phyloP scores from a whole-genome alignment of 495 filamentous ascomycete genomes.

The Penicillium daleae region DNA sequence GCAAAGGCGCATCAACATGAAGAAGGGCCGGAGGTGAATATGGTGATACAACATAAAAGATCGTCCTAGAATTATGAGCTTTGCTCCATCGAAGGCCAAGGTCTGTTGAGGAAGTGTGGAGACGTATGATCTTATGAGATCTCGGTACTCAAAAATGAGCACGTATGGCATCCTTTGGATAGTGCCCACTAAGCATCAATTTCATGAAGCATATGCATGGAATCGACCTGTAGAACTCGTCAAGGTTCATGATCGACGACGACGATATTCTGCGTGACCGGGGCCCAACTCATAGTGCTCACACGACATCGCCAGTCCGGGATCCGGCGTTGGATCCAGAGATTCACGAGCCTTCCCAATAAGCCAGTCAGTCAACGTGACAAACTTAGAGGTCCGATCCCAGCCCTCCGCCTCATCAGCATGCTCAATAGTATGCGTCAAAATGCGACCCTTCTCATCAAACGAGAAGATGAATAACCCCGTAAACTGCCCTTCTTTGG shows the following conservation, averaged over 20 bases:
- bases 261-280: constrained; percentile 1
- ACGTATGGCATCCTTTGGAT: neutral
- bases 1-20: neutral
- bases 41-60: constrained; percentile 1
- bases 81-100: neutral
- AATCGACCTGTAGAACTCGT: neutral
- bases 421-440: constrained; percentile 92
- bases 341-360: constrained; percentile 63
- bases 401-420: constrained; percentile 76
- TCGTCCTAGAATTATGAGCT: neutral
- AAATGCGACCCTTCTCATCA: constrained; percentile 82
- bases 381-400: constrained; percentile 72
- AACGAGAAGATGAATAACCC: constrained; percentile 96
- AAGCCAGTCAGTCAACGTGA: constrained; percentile 87
- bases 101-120: neutral
- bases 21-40: neutral
- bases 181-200: neutral
- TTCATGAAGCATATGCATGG: neutral
- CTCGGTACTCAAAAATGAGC: neutral
- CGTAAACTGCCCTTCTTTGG: constrained; percentile 57
- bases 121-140: neutral
- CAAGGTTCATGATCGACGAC: neutral
- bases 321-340: constrained; percentile 45
- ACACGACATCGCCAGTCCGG: constrained; percentile 37
- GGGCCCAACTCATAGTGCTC: constrained; percentile 21